Percentiles rank a stretch among this genome's conserved stretches.
phyloP scores from a whole-genome alignment of 306 rosid genomes.

The Mucuna pruriens region DNA sequence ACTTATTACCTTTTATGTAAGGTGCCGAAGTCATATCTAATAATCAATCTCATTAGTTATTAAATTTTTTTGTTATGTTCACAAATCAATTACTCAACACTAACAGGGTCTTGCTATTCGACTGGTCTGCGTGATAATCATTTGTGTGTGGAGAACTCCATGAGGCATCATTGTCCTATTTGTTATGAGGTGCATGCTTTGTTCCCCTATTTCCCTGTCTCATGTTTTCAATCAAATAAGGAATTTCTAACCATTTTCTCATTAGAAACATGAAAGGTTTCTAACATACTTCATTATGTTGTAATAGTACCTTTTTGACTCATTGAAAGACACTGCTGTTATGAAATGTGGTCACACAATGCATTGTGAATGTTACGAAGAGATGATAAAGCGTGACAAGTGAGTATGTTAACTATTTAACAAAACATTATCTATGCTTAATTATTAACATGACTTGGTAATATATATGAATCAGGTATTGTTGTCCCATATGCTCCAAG shows the following conservation, averaged over 20 bases:
- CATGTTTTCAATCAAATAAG: slow-evolving; percentile 23
- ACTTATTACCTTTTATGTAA: too few relatives aligned
- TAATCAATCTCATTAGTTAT: not conserved
- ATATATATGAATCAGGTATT: slow-evolving; percentile 56
- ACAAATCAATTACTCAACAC: slow-evolving; percentile 2
- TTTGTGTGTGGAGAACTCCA: slow-evolving; percentile 91
- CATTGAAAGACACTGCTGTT: slow-evolving; percentile 74
- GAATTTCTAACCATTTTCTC: not conserved
- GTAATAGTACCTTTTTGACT: slow-evolving; percentile 84
- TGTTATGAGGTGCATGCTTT: slow-evolving; percentile 82
- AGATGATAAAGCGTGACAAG: slow-evolving; percentile 84
- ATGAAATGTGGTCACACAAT: slow-evolving; percentile 99
- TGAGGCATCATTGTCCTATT: slow-evolving; percentile 96
- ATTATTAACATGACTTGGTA: slow-evolving; percentile 19
- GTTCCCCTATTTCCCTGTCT: slow-evolving; percentile 3
- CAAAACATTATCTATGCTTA: slow-evolving; percentile 4
- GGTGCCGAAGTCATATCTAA: not conserved
- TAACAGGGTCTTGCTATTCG: slow-evolving; percentile 88
- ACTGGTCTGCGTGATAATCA: slow-evolving; percentile 75
- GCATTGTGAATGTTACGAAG: slow-evolving; percentile 78
- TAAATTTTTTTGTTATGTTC: slow-evolving; percentile 3
- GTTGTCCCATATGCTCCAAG: slow-evolving; percentile 94
- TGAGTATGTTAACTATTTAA: slow-evolving; percentile 46
- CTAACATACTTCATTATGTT: slow-evolving; percentile 39
- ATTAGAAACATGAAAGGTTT: slow-evolving; percentile 1